phyloP scores from a whole-genome alignment of 2,329 filamentous ascomycete species.

The Geosmithia morbida region DNA sequence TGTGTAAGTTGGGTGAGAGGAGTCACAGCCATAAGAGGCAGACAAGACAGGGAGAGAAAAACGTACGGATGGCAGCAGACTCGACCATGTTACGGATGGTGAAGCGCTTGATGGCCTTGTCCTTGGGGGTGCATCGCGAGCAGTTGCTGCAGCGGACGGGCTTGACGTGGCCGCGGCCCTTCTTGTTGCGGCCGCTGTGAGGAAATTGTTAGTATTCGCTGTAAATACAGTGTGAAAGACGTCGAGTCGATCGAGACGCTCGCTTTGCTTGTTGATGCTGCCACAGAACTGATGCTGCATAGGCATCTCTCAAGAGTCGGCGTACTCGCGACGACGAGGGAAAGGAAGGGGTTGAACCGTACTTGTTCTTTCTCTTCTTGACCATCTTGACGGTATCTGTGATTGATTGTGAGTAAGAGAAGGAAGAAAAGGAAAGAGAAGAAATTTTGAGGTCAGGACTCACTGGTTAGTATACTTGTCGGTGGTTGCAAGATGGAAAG shows the following conservation, averaged over 20 bases:
- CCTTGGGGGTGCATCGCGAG: slow-evolving; percentile 87
- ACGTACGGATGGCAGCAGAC: slow-evolving; percentile 98
- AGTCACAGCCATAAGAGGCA: not conserved
- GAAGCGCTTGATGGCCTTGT: slow-evolving; percentile 99
- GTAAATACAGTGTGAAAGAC: not conserved
- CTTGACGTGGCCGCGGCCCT: slow-evolving; percentile 99
- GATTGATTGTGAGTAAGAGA: slow-evolving; percentile 9
- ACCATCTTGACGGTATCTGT: slow-evolving; percentile 50
- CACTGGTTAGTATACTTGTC: slow-evolving; percentile 12
- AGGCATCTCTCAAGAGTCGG: not conserved
- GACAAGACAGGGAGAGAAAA: not conserved
- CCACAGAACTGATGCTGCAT: not conserved
- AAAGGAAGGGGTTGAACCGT: slow-evolving; percentile 16
- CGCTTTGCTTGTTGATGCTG: not conserved
- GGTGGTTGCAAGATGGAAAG: slow-evolving; percentile 11
- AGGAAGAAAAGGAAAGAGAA: slow-evolving; percentile 10
- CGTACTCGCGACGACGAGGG: slow-evolving; percentile 3
- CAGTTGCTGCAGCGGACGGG: slow-evolving; percentile 73
- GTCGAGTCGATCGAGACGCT: not conserved
- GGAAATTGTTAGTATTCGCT: slow-evolving; percentile 7
- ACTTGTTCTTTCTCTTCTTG: slow-evolving; percentile 62
- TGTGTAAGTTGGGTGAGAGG: not conserved
- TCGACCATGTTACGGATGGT: slow-evolving; percentile 99
- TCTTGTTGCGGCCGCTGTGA: slow-evolving; percentile 93
- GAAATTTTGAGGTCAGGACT: slow-evolving; percentile 9